Percentiles rank a stretch among this genome's conserved stretches.
phyloP scores from a whole-genome alignment of 768 basidiomycete genomes.

The Hericium erinaceus region DNA sequence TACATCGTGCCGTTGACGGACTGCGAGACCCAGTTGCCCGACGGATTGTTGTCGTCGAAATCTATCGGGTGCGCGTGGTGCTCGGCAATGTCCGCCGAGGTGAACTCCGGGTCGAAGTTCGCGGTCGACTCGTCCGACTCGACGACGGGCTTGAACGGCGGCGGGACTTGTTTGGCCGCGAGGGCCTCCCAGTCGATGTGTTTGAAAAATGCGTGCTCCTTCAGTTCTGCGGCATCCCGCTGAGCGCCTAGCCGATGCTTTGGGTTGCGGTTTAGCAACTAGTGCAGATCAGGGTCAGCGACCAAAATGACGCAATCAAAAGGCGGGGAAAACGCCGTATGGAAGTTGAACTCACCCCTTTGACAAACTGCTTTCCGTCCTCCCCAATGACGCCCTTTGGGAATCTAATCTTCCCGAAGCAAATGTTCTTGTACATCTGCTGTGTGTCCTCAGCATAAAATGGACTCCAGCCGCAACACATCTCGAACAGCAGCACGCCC shows the following conservation, averaged over 20 bases:
- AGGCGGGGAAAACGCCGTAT: not conserved
- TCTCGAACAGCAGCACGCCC: slow-evolving; percentile 94
- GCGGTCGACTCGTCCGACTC: slow-evolving; percentile 97
- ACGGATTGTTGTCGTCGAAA: slow-evolving; percentile 48
- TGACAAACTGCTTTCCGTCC: slow-evolving; percentile 98
- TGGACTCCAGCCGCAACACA: slow-evolving; percentile 99
- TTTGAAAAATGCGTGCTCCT: slow-evolving; percentile 92
- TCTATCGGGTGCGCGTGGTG: slow-evolving; percentile 39
- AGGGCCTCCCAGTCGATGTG: slow-evolving; percentile 88
- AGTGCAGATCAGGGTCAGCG: slow-evolving; percentile 1
- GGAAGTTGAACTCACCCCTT: slow-evolving; percentile 60
- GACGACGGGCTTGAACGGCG: slow-evolving; percentile 96
- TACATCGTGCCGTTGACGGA: slow-evolving; percentile 32
- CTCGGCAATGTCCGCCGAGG: slow-evolving; percentile 78
- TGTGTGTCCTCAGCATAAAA: slow-evolving; percentile 99
- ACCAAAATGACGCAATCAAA: not conserved
- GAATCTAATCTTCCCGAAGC: slow-evolving; percentile 98
- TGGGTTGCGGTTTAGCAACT: slow-evolving; percentile 98
- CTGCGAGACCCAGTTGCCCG: slow-evolving; percentile 51
- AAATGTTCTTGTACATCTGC: slow-evolving; percentile 99
- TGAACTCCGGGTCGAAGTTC: slow-evolving; percentile 98
- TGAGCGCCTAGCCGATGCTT: slow-evolving; percentile 90
- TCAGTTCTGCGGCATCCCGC: slow-evolving; percentile 87
- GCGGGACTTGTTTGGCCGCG: slow-evolving; percentile 80
- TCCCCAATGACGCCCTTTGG: slow-evolving; percentile 95